Evolutionary conservation across 2,329 filamentous ascomycete genomes (phyloP), one percentile per base, ranked within the genome.

Genomic region (Mycosphaerella sp.): DNA sequence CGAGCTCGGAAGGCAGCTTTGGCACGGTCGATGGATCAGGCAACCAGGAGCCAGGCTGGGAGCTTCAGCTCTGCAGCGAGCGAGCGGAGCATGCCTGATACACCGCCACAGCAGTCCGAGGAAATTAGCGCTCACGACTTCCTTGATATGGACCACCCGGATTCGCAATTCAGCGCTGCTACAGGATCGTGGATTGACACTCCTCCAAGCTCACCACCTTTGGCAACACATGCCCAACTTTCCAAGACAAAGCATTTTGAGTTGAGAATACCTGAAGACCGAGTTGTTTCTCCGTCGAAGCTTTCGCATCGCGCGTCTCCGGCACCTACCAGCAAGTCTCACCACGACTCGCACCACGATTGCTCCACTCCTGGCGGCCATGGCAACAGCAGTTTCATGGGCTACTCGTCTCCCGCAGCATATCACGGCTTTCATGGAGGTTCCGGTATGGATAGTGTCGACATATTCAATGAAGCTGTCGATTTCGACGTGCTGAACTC

Each of bases 1-100:
- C 73, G 80, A 48, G 68, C 76, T 18, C 73, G 77, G 12, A 84
- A 84, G 61, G 76, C 80, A 32, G 72, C 67, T 46, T 73, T 73
- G 59, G 78, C 79, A 37, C 73, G 80, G 37, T 63, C 73, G 58
- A 70, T 68, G 53, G 64, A 66, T 42, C 52, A 57, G 8, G 53
- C 51, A 32, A 57, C 58, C 41, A 47, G 51, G 27, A 44, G 34
- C 40, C 30, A 48, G 28, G 36, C 46, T 10, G 51, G 54, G 30
- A 63, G 62, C 50, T 60, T 53, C 50, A 57, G 58, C 54, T 65
- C 63, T 6, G 59, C 59, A 39, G 57, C 53, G 36, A 65, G 62
- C 45, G 64, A 64, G 36, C 58, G 57, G 55, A 63, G 63, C 58
- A 62, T 66, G 56, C 64, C 64, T 14, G 58, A 61, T 30, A 67